Evolutionary conservation across 345 rosid species (phyloP), one percentile per base, ranked within the genome.

Genomic region (Citrus australasica): DNA sequence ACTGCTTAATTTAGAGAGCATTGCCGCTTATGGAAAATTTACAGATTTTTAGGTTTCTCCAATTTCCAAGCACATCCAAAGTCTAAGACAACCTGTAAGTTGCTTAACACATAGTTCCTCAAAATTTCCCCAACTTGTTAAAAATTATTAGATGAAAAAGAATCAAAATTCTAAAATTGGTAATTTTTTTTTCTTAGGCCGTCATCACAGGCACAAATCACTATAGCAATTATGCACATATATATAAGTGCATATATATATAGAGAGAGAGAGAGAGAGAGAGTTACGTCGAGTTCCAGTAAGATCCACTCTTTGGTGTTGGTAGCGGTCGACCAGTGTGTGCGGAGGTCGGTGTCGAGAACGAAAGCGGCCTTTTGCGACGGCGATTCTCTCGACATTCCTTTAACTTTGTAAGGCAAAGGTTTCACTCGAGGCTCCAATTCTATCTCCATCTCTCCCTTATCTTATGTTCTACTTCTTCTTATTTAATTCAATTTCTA

Each of bases 251-350:
- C 1, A 46, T 46, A 75, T 35, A 25, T 25, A 25, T 25, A 25
- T 0, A 67, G 65, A 51, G 69, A 25, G 25, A 67, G 65, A 51
- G 69, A 70, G 65, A 76, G 67, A 67, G 68, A 76, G 67, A 30
- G 55, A n/a, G 38, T 62, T 83, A 93, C 97, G 73, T 89, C 93
- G 78, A 93, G 95, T 79, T 93, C 97, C 13, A 93, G 92, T 76
- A 93, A 80, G 84, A 93, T 91, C 97, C 97, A 93, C 78, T 93
- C 97, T 78, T 93, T 91, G 78, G 94, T 91, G 86, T 93, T 93
- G 79, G 97, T 91, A 40, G 86, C 92, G 48, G 97, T 83, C 79
- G 95, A 93, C 97, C 97, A 93, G 86, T 93, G 95, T 21, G 90
- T 80, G 69, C 97, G 95, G 66, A 91, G 97, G 90, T 93, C 95